Conservation (phyloP, 176 grass and related monocot species). For the Pontederia paniculata region DNA sequence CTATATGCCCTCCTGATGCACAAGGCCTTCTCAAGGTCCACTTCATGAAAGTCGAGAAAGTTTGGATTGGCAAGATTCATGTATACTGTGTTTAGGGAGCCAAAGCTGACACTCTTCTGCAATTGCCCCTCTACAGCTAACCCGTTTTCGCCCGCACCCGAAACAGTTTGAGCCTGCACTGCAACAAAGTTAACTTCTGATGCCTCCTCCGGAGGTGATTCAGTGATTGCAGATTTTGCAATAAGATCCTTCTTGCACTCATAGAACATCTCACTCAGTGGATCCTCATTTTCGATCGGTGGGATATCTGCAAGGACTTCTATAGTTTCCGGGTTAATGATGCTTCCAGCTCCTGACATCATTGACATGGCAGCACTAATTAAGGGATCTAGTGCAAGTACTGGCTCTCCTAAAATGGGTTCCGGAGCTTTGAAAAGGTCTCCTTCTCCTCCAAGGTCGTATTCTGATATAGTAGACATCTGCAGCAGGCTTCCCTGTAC, state of each 20-base stretch:
- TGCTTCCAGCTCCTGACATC: conserved; percentile 34
- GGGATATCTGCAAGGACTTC: conserved; percentile 25
- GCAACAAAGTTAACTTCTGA: conserved; percentile 59
- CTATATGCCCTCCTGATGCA: conserved; percentile 74
- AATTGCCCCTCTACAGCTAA: conserved; percentile 50
- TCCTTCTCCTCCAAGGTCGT: conserved; percentile 73
- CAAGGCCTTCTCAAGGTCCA: conserved; percentile 75
- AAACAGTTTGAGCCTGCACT: conserved; percentile 53
- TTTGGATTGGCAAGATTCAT: conserved; percentile 54
- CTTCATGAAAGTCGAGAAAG: conserved; percentile 71
- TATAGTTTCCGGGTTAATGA: conserved; percentile 37
- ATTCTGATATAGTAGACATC: conserved; percentile 52
- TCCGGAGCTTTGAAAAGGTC: conserved; percentile 94
- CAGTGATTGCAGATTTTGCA: conserved; percentile 19
- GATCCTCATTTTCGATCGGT: conserved; percentile 35
- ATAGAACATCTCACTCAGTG: conserved; percentile 54
- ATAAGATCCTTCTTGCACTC: conserved; percentile 85
- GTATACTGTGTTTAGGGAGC: conserved; percentile 45
- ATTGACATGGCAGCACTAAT: conserved; percentile 55
- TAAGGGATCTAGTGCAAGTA: conserved; percentile 36
- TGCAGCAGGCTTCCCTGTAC: conserved; percentile 44
- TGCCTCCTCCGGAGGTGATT: no score
- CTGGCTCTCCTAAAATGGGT: conserved; percentile 54
- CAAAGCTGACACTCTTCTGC: conserved; percentile 85
- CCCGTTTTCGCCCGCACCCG: conserved; percentile 27